Percentiles rank a stretch among this genome's conserved stretches.
Evolutionary conservation across 2,329 filamentous ascomycete genomes (phyloP).

Genomic region (Epichloe brachyelytri): DNA sequence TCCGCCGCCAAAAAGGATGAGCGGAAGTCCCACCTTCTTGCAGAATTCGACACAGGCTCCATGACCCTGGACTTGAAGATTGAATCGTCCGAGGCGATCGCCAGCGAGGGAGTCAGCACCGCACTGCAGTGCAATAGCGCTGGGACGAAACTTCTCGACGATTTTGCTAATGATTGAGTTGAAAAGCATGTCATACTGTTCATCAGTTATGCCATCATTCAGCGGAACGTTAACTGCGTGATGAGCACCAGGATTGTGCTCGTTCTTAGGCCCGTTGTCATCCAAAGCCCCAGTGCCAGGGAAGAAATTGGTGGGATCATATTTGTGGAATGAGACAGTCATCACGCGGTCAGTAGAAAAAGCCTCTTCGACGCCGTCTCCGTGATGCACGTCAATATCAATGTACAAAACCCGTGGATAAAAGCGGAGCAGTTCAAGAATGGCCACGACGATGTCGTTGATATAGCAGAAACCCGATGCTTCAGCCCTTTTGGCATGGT

Average conservation of each 20-base stretch:
- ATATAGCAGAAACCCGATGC: constrained; percentile 97
- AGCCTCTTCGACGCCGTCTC: constrained; percentile 81
- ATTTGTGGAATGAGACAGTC: constrained; percentile 94
- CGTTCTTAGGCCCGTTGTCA: constrained; percentile 70
- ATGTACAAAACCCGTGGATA: constrained; percentile 85
- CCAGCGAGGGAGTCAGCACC: constrained; percentile 90
- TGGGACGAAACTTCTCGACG: constrained; percentile 73
- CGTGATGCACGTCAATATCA: constrained; percentile 86
- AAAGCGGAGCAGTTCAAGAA: constrained; percentile 72
- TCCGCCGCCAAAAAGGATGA: constrained; percentile 86
- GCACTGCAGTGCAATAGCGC: constrained; percentile 87
- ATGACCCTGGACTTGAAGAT: constrained; percentile 89
- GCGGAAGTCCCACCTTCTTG: constrained; percentile 65
- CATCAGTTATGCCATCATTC: constrained; percentile 81
- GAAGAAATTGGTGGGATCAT: constrained; percentile 73
- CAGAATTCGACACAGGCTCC: constrained; percentile 83
- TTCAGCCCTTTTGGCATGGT: constrained; percentile 90
- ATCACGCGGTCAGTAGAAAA: constrained; percentile 85
- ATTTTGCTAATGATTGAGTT: constrained; percentile 66
- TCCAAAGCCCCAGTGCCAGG: constrained; percentile 81
- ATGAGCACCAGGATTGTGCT: constrained; percentile 76
- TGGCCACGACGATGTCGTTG: constrained; percentile 93
- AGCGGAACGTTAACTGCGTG: constrained; percentile 85
- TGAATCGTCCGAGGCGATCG: constrained; percentile 88
- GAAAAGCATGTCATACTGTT: constrained; percentile 79